These are phyloP conservation scores for Euptelea pleiosperma DNA, from an alignment of 164 flowering plant genomes.

Conservation along the genomic window DNA sequence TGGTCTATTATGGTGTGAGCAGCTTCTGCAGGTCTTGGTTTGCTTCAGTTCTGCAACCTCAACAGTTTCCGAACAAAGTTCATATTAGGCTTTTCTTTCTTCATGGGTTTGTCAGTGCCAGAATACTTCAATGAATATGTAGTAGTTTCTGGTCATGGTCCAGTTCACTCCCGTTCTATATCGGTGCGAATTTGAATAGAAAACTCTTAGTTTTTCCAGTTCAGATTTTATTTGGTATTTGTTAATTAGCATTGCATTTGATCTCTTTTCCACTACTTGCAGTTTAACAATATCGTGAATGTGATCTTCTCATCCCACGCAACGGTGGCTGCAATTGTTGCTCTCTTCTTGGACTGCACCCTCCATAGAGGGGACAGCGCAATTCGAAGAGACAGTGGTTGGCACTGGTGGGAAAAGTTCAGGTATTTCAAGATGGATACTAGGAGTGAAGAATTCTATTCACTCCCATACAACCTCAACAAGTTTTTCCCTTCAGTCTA, in stretches of 20 bases:
- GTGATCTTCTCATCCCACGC: slow-evolving; percentile 87
- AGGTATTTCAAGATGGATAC: slow-evolving; percentile 48
- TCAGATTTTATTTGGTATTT: neutral
- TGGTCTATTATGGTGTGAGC: slow-evolving; percentile 20
- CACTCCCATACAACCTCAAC: slow-evolving; percentile 72
- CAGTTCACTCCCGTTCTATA: slow-evolving; percentile 54
- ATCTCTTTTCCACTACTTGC: slow-evolving; percentile 19
- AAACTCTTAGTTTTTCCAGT: no score
- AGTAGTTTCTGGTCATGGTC: slow-evolving; percentile 56
- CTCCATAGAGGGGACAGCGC: slow-evolving; percentile 40
- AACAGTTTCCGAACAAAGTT: slow-evolving; percentile 89
- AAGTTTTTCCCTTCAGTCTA: slow-evolving; percentile 80
- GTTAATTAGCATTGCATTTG: neutral
- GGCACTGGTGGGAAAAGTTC: slow-evolving; percentile 92
- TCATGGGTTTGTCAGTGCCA: slow-evolving; percentile 90
- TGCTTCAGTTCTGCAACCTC: slow-evolving; percentile 93
- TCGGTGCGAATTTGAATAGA: slow-evolving; percentile 40
- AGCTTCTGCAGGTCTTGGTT: slow-evolving; percentile 84
- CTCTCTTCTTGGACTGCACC: slow-evolving; percentile 64
- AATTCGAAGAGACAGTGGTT: slow-evolving; percentile 64
- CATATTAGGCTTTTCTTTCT: slow-evolving; percentile 80
- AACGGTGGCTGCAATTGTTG: slow-evolving; percentile 60
- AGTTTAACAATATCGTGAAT: slow-evolving; percentile 72
- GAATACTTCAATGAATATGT: slow-evolving; percentile 71
- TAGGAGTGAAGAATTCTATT: slow-evolving; percentile 81